Evolutionary conservation across 768 basidiomycete species (phyloP), one percentile per base, ranked within the genome.

Genomic region (Hebeloma cylindrosporum): DNA sequence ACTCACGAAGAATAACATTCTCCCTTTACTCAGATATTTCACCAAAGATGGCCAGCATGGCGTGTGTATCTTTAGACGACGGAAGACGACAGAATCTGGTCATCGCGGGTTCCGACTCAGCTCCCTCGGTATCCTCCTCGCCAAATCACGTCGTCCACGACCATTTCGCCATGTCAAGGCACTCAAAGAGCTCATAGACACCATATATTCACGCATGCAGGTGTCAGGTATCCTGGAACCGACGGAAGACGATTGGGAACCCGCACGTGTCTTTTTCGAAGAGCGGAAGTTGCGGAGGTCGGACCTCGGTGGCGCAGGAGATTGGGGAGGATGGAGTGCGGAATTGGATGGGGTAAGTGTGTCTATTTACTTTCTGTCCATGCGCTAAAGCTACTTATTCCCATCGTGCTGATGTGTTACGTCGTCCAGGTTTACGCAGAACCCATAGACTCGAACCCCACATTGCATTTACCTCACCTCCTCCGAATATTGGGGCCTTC

Each of bases 31-130:
- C 60, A 87, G 86, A 9, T 85, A 88, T 62, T 88, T 90, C 51
- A 82, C 80, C 3, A 85, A 87, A 56, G 79, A 80, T 46, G 71
- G 65, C 13, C 76, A 83, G 45, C 78, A 78, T 2, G 89, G 87
- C 8, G 82, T 92, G 29, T 85, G 83, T 54, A 68, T 91, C 17
- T 93, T 90, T 58, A 75, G 79, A 18, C 72, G 88, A 2, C 77
- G 85, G 11, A 73, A 73, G 51, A 87, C 88, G 0, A 61, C 77
- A 6, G 86, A 87, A 53, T 65, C 77, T 18, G 87, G 86, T 2
- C 87, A 88, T 48, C 79, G 89, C 34, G 89, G 89, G 8, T 87
- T 85, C 60, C 81, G 84, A 16, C 80, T 92, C 20, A 84, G 85
- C 6, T 88, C 89, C 3, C 68, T 92, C 0, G 88, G 88, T 22